These are phyloP conservation scores for Moesziomyces aphidis DNA, from an alignment of 1,284 basidiomycete species.

Conservation along the genomic window DNA sequence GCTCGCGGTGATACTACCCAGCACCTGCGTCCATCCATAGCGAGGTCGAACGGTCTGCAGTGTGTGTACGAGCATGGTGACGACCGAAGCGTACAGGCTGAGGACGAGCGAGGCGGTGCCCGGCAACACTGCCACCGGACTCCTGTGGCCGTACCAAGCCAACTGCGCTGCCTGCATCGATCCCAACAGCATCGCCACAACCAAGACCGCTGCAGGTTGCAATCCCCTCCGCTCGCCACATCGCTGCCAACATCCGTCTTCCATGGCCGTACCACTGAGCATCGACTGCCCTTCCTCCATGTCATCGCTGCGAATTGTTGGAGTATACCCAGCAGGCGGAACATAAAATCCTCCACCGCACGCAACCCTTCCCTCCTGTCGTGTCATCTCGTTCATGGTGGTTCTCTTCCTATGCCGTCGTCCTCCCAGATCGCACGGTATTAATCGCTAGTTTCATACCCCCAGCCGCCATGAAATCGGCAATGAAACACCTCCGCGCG, in stretches of 20 bases:
- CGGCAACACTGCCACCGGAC: not conserved
- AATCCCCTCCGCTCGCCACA: not conserved
- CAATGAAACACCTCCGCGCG: too few species aligned
- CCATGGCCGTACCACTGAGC: too few species aligned
- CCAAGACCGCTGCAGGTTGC: not conserved
- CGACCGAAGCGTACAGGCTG: conserved; percentile 16
- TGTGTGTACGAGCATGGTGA: conserved; percentile 6
- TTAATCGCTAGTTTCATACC: too few species aligned
- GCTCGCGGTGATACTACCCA: not conserved
- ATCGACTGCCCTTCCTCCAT: too few species aligned
- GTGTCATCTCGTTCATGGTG: too few species aligned
- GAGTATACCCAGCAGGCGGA: conserved; percentile 27
- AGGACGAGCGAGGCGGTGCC: conserved; percentile 18
- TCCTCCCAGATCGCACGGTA: too few species aligned
- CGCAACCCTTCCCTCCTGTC: not conserved
- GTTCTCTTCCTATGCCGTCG: too few species aligned
- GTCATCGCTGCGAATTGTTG: not conserved
- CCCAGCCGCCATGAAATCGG: too few species aligned
- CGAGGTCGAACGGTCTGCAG: conserved; percentile 5
- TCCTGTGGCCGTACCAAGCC: not conserved
- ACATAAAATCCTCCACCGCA: conserved; percentile 36
- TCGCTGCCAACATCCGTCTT: not conserved
- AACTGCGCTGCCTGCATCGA: conserved; percentile 17
- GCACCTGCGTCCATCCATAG: not conserved
- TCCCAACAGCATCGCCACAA: conserved; percentile 21